Evolutionary conservation across 768 basidiomycete species (phyloP).

Genomic region (Cystobasidium onofrii): DNA sequence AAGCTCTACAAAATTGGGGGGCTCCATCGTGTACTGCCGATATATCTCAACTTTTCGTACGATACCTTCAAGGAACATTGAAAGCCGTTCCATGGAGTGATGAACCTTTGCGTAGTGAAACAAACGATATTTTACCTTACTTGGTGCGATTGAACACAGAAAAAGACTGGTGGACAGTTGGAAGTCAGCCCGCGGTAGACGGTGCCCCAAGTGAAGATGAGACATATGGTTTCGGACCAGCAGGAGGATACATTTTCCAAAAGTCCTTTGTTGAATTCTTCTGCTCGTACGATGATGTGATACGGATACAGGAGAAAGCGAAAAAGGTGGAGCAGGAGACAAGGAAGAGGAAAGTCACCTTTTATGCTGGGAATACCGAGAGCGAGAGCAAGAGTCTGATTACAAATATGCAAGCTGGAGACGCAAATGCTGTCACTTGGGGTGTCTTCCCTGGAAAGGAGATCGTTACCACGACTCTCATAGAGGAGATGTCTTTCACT

Average conservation of each 20-base stretch:
- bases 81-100: constrained; percentile 80
- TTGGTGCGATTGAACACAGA: constrained; percentile 63
- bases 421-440: constrained; percentile 95
- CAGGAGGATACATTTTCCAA: constrained; percentile 88
- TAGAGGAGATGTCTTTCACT: constrained; percentile 85
- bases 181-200: constrained; percentile 89
- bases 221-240: constrained; percentile 86
- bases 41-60: constrained; percentile 68
- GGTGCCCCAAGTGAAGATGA: constrained; percentile 64
- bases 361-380: constrained; percentile 64
- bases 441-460: constrained; percentile 96
- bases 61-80: constrained; percentile 63
- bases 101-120: constrained; percentile 70
- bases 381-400: constrained; percentile 57
- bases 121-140: constrained; percentile 65
- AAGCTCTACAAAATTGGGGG: constrained; percentile 64
- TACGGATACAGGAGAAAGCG: constrained; percentile 36
- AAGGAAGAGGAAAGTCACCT: constrained; percentile 62
- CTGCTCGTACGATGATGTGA: constrained; percentile 48
- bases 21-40: constrained; percentile 60
- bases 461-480: constrained; percentile 90
- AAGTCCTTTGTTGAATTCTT: constrained; percentile 98
- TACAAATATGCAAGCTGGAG: constrained; percentile 69
- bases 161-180: constrained; percentile 88
- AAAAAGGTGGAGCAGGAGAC: constrained; percentile 50